These are phyloP conservation scores for Yamadazyma scolyti DNA, from an alignment of 805 yeast genomes.

Conservation along the genomic window DNA sequence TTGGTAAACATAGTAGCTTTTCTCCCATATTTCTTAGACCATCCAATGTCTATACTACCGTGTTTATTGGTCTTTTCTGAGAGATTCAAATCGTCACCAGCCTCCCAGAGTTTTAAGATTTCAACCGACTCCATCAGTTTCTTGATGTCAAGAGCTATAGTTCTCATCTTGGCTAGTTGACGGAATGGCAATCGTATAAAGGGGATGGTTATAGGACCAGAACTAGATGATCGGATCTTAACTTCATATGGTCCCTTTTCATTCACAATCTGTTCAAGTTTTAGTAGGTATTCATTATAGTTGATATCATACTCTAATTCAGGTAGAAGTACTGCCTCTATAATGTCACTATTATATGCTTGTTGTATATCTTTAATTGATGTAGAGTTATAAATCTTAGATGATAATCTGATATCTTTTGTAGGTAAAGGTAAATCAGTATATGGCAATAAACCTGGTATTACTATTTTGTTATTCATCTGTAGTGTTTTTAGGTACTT, in stretches of 20 bases:
- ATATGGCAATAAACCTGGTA: constrained; percentile 29
- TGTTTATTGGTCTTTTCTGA: constrained; percentile 15
- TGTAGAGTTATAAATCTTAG: constrained; percentile 10
- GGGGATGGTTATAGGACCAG: constrained; percentile 29
- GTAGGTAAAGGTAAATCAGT: constrained; percentile 10
- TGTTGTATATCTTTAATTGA: constrained; percentile 13
- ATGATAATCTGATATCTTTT: constrained; percentile 1
- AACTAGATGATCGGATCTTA: constrained; percentile 22
- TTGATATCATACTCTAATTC: constrained; percentile 32
- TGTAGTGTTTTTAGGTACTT: constrained; percentile 28
- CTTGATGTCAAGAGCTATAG: constrained; percentile 30
- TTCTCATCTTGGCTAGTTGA: constrained; percentile 13
- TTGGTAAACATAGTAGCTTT: constrained; percentile 21
- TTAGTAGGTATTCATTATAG: constrained; percentile 17
- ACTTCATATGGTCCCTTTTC: constrained; percentile 36
- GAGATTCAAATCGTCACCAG: constrained; percentile 4
- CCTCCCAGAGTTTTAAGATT: constrained; percentile 27
- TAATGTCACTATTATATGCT: constrained; percentile 30
- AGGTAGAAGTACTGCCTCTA: constrained; percentile 30
- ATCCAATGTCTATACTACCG: constrained; percentile 26
- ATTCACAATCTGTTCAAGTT: constrained; percentile 18
- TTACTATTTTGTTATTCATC: constrained; percentile 20
- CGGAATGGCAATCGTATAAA: constrained; percentile 24
- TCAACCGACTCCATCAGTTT: constrained; percentile 21
- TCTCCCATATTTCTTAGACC: constrained; percentile 7